These are phyloP conservation scores for Aspergillus nidulans DNA, from an alignment of 495 filamentous ascomycete species.

Conservation along the genomic window DNA sequence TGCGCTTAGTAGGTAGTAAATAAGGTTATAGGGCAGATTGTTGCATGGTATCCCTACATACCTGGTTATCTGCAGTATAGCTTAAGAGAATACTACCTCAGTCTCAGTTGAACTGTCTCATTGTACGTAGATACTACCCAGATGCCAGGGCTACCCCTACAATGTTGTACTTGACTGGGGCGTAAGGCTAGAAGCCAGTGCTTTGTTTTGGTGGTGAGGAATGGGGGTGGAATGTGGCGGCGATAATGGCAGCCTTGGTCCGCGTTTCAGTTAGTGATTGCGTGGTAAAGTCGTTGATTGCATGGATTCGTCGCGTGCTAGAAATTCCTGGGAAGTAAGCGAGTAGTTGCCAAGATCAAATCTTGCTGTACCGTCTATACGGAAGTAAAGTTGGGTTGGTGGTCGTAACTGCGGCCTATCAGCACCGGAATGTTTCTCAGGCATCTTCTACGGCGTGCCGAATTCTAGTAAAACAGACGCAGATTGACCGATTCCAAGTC, in stretches of 20 bases:
- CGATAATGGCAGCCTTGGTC: background rate
- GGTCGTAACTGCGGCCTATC: too few relatives aligned
- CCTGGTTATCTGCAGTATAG: background rate
- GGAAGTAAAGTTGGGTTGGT: background rate
- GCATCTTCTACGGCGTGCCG: background rate
- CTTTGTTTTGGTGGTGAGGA: background rate
- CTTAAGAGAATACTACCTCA: background rate
- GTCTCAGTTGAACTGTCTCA: background rate
- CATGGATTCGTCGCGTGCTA: too few relatives aligned
- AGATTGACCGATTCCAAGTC: background rate
- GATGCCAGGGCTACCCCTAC: background rate
- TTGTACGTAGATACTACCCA: background rate
- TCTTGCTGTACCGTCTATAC: background rate
- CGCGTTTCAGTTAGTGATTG: too few relatives aligned
- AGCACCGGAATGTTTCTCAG: background rate
- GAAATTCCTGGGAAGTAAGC: too few relatives aligned
- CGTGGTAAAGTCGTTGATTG: too few relatives aligned
- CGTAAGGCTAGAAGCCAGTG: background rate
- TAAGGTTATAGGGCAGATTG: background rate
- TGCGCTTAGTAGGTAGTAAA: too few relatives aligned
- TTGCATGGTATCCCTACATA: slow-evolving; percentile 4
- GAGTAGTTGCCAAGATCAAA: too few relatives aligned
- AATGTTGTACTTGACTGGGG: background rate
- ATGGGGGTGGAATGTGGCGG: background rate
- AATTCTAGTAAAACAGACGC: background rate